Evolutionary conservation across 1,284 basidiomycete genomes (phyloP).

Genomic region (Austropuccinia psidii): DNA sequence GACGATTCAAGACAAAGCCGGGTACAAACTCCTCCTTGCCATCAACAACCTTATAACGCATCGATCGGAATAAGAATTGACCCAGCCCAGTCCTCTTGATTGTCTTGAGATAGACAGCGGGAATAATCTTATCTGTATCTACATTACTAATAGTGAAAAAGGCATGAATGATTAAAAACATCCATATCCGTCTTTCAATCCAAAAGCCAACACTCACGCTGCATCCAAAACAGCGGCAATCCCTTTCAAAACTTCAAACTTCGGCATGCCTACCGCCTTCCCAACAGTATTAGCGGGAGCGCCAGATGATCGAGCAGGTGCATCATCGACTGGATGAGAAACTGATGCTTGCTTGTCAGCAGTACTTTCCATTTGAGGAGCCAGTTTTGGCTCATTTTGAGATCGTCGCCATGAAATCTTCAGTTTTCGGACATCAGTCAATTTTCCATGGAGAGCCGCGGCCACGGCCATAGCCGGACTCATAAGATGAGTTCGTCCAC

Average conservation of each 20-base stretch:
- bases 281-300: conserved; percentile 56
- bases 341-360: conserved; percentile 39
- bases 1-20: conserved; percentile 80
- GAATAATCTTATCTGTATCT: conserved; percentile 96
- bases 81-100: conserved; percentile 86
- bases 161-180: background rate
- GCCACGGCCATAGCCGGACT: conserved; percentile 95
- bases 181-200: conserved; percentile 67
- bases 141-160: conserved; percentile 57
- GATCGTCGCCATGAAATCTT: conserved; percentile 51
- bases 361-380: conserved; percentile 54
- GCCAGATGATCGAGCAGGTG: conserved; percentile 42
- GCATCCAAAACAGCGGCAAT: conserved; percentile 35
- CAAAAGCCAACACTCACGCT: conserved; percentile 47
- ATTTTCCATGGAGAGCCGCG: conserved; percentile 76
- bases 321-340: conserved; percentile 41
- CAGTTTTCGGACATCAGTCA: conserved; percentile 81
- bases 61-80: conserved; percentile 75
- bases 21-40: conserved; percentile 55
- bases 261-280: conserved; percentile 55
- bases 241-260: conserved; percentile 56
- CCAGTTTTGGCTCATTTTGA: conserved; percentile 40
- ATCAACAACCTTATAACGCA: conserved; percentile 72
- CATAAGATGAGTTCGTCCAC: conserved; percentile 84
- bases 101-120: conserved; percentile 56